Evolutionary conservation across 805 yeast species (phyloP), one percentile per base, ranked within the genome.

Genomic region (Kodamaea kaohsiungensis): DNA sequence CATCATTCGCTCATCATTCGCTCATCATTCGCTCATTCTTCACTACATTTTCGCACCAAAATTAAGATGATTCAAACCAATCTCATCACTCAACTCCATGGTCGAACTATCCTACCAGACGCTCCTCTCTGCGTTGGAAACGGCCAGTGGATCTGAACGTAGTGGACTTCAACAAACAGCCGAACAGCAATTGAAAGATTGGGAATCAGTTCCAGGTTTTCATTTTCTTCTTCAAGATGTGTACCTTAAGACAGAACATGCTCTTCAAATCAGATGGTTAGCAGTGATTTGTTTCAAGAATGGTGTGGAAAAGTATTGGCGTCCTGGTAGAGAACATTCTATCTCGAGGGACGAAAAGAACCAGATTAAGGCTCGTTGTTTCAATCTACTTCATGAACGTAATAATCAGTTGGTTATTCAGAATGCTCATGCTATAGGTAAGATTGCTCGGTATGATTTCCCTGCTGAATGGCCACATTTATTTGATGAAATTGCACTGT

Each of bases 261-360:
- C 91, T 0, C 69, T 87, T 30, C 89, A 88, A 55, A 74, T 84
- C 7, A 76, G 98, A 62, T 91, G 97, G 96, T 73, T 92, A 22
- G 91, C 96, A 0, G 79, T 91, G 1, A 93, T 93, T 43, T 88
- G 88, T 59, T 84, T 93, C 69, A 93, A 95, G 65, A 93, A 93
- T 68, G 96, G 96, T 1, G 76, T 91, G 17, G 96, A 90, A 15
- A 84, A 82, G 64, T 84, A 83, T 63, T 93, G 99, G 98, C 77
- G 97, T 55, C 75, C 86, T 0, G 77, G 90, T 0, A 76, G 89
- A 16, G 71, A 77, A 35, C 72, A 82, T 63, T 74, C 77, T 18
- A 77, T 77, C 19, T 59, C 78, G 1, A 80, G 78, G 47, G 90
- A 87, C 15, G 98, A 91, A 63, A 93, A 91, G 65, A 56, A 56